Conservation (phyloP, 2,329 filamentous ascomycete species). For the Nothophoma quercina region DNA sequence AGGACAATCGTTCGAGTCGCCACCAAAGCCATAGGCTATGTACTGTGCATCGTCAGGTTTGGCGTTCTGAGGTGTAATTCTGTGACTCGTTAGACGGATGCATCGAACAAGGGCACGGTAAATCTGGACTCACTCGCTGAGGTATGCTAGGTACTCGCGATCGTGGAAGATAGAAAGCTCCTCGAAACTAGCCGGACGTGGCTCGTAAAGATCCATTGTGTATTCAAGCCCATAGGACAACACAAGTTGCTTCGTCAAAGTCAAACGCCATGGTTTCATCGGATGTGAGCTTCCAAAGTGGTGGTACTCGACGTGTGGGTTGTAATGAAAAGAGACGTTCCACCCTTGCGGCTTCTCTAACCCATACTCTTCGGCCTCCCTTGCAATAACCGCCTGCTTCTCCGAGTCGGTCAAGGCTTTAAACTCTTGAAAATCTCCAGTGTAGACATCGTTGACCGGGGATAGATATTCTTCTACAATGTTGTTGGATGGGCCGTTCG, state of each 20-base stretch:
- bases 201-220: constrained; percentile 93
- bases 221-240: constrained; percentile 95
- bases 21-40: constrained; percentile 82
- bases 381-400: constrained; percentile 60
- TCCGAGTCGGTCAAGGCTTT: constrained; percentile 42
- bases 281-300: constrained; percentile 97
- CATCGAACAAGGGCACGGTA: neutral
- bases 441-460: constrained; percentile 33
- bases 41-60: constrained; percentile 52
- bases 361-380: constrained; percentile 66
- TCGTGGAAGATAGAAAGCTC: constrained; percentile 89
- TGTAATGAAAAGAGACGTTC: constrained; percentile 94
- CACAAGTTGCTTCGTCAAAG: constrained; percentile 92
- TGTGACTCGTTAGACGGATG: constrained; percentile 15
- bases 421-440: constrained; percentile 40
- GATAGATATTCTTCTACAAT: constrained; percentile 48
- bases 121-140: constrained; percentile 56
- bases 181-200: constrained; percentile 83
- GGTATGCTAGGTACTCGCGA: constrained; percentile 87
- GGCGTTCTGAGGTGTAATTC: constrained; percentile 58
- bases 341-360: constrained; percentile 85
- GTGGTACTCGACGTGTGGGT: constrained; percentile 92
- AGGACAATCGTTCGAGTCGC: constrained; percentile 76
- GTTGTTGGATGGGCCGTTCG: constrained; percentile 37
- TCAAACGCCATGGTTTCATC: constrained; percentile 99